Evolutionary conservation across 176 grass and related monocot genomes (phyloP).

Genomic region (Typha latifolia): DNA sequence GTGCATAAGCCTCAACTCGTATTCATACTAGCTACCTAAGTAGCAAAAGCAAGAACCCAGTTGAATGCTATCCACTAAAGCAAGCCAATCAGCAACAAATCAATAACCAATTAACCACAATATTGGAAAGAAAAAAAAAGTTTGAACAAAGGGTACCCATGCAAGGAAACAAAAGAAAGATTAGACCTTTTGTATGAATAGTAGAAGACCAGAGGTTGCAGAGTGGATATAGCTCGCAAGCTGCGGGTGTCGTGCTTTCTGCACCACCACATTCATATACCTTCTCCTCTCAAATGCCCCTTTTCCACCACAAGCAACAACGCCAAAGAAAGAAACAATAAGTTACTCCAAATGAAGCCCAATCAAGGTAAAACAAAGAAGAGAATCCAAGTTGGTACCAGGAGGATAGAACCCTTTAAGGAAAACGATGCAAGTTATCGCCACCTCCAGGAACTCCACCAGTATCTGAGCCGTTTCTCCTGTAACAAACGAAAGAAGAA

Average conservation of each 20-base stretch:
- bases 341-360: neutral
- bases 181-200: conserved; percentile 70
- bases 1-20: neutral
- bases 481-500: conserved; percentile 16
- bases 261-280: conserved; percentile 93
- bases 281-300: conserved; percentile 98
- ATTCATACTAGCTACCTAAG: neutral
- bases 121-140: neutral
- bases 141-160: neutral
- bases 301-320: conserved; percentile 3
- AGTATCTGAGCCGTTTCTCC: conserved; percentile 70
- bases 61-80: neutral
- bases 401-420: conserved; percentile 84
- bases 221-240: conserved; percentile 74
- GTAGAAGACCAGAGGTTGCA: conserved; percentile 42
- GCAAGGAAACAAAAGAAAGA: neutral
- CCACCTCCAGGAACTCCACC: conserved; percentile 89
- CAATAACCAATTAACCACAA: neutral
- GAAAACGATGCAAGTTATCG: conserved; percentile 86
- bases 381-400: conserved; percentile 31
- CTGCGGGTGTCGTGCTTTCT: conserved; percentile 67
- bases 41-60: neutral
- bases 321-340: neutral
- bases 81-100: neutral
- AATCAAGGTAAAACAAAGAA: neutral